Percentiles rank a stretch among this genome's conserved stretches.
These are phyloP conservation scores for Ceratobasidium sp. DNA, from an alignment of 1,284 basidiomycete genomes.

Conservation along the genomic window DNA sequence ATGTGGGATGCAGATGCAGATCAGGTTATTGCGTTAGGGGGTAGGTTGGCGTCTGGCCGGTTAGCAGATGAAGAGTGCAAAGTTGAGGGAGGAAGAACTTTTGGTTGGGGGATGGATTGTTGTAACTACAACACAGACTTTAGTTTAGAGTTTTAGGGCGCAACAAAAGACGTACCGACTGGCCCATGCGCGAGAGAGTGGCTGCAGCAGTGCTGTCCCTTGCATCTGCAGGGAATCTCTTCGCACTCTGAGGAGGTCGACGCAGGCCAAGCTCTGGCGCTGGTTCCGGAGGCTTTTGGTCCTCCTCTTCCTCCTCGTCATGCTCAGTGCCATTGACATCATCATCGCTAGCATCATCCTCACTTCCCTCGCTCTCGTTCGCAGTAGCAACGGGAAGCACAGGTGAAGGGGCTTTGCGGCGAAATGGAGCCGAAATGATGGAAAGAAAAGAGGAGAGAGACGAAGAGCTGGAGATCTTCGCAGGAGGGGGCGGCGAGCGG, in stretches of 20 bases:
- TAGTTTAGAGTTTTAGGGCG: neutral
- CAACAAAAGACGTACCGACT: slow-evolving; percentile 23
- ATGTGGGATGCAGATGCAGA: slow-evolving; percentile 25
- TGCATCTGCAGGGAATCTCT: neutral
- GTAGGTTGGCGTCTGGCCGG: neutral
- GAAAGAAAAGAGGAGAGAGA: slow-evolving; percentile 38
- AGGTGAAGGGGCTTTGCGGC: slow-evolving; percentile 6
- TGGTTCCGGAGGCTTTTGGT: neutral
- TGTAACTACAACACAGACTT: slow-evolving; percentile 20
- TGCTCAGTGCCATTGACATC: neutral
- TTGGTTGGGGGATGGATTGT: slow-evolving; percentile 21
- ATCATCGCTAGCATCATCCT: slow-evolving; percentile 21
- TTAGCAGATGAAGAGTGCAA: slow-evolving; percentile 1
- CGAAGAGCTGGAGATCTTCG: slow-evolving; percentile 25
- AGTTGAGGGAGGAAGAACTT: slow-evolving; percentile 31
- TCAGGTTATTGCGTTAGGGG: neutral
- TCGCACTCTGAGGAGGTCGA: neutral
- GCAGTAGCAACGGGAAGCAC: neutral
- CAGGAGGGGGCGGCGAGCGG: neutral
- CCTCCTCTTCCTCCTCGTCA: slow-evolving; percentile 18
- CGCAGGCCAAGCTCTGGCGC: slow-evolving; percentile 4
- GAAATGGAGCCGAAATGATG: slow-evolving; percentile 18
- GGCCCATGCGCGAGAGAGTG: slow-evolving; percentile 31
- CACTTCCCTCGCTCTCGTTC: slow-evolving; percentile 26
- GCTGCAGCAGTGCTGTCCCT: slow-evolving; percentile 14